phyloP scores from a whole-genome alignment of 139 green algal genomes.

The Dunaliella primolecta region DNA sequence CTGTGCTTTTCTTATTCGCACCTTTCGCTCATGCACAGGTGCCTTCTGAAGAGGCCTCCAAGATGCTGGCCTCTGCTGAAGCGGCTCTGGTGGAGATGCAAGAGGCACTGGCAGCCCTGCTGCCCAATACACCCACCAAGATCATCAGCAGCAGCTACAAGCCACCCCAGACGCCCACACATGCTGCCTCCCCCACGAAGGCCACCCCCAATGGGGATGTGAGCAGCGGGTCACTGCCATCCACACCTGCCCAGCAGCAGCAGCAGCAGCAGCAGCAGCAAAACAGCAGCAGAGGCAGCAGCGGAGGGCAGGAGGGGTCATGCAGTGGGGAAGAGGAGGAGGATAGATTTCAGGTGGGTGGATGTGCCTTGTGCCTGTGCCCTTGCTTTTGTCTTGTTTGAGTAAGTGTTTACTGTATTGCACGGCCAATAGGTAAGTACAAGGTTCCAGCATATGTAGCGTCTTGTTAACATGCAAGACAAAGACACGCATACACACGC shows the following conservation, averaged over 20 bases:
- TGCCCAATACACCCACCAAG: background rate
- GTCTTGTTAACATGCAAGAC: no score
- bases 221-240: background rate
- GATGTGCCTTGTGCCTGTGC: no score
- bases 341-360: no score
- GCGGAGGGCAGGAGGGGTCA: background rate
- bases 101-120: background rate
- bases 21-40: no score
- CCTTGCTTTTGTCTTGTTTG: no score
- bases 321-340: background rate
- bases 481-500: no score
- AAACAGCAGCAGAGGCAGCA: background rate
- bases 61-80: conserved; percentile 20
- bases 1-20: no score
- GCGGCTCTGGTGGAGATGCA: conserved; percentile 23
- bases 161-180: background rate
- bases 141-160: no score
- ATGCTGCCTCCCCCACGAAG: background rate
- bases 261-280: background rate
- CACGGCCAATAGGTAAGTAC: no score
- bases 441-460: no score
- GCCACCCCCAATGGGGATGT: background rate
- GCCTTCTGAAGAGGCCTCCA: conserved; percentile 17
- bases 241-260: background rate
- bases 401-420: no score